Percentiles rank a stretch among this genome's conserved stretches.
Evolutionary conservation across 192 early-diverging fungal genomes (phyloP).

Genomic region (Coemansia nantahalensis): DNA sequence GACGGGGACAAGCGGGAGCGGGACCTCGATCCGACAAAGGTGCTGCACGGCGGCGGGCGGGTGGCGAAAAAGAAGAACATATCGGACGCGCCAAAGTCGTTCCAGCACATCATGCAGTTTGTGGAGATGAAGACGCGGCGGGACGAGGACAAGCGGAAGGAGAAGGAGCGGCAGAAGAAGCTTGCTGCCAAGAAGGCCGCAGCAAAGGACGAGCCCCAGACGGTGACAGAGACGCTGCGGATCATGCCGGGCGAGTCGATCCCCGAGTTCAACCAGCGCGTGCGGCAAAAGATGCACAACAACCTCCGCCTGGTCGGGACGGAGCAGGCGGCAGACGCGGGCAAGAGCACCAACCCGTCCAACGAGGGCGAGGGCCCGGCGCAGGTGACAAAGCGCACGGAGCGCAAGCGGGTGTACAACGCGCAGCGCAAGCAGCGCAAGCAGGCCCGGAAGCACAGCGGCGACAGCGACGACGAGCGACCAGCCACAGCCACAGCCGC

Average conservation of each 20-base stretch:
- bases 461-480: conserved; percentile 29
- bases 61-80: conserved; percentile 6
- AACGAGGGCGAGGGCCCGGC: conserved; percentile 20
- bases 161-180: conserved; percentile 9
- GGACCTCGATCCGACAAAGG: conserved; percentile 37
- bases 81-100: conserved; percentile 40
- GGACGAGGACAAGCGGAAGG: conserved; percentile 13
- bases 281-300: conserved; percentile 38
- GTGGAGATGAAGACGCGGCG: conserved; percentile 22
- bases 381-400: conserved; percentile 28
- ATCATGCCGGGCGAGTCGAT: conserved; percentile 44
- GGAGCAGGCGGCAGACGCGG: not conserved
- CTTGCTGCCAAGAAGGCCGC: no score
- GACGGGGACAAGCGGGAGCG: conserved; percentile 21
- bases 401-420: conserved; percentile 9
- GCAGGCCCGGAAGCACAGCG: conserved; percentile 25
- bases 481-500: conserved; percentile 26
- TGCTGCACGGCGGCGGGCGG: conserved; percentile 37
- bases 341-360: conserved; percentile 13
- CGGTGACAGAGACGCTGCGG: conserved; percentile 20
- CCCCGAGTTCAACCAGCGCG: conserved; percentile 30
- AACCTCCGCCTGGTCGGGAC: conserved; percentile 34
- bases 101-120: conserved; percentile 37
- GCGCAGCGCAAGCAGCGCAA: conserved; percentile 31
- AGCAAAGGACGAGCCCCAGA: conserved; percentile 5